phyloP scores from a whole-genome alignment of 306 rosid genomes.

The Dryas alaskensis region DNA sequence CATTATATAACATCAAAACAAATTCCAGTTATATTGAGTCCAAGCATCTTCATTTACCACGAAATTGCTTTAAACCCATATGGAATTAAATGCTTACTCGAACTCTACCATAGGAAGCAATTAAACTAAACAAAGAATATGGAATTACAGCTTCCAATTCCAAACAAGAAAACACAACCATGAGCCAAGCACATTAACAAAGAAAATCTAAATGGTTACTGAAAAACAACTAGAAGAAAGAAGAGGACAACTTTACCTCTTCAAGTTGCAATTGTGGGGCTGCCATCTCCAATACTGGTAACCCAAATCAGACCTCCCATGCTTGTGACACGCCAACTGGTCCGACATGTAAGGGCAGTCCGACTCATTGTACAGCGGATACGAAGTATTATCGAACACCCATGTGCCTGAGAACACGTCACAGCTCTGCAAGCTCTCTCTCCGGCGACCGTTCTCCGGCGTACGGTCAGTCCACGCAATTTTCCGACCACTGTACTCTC shows the following conservation, averaged over 20 bases:
- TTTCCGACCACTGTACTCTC: constrained; percentile 68
- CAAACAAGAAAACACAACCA: background rate
- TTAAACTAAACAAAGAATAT: background rate
- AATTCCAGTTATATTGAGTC: background rate
- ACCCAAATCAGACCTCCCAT: constrained; percentile 82
- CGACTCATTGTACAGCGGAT: constrained; percentile 70
- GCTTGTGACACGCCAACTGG: constrained; percentile 94
- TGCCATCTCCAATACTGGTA: constrained; percentile 95
- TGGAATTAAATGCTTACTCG: background rate
- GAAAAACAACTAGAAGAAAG: constrained; percentile 10
- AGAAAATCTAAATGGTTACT: background rate
- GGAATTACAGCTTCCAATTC: background rate
- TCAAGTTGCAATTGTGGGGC: constrained; percentile 88
- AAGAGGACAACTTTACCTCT: constrained; percentile 70
- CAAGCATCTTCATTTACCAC: background rate
- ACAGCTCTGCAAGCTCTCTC: constrained; percentile 52
- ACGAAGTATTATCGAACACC: constrained; percentile 74
- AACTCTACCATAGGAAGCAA: background rate
- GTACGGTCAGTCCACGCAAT: constrained; percentile 44
- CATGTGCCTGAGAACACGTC: constrained; percentile 84
- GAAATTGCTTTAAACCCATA: background rate
- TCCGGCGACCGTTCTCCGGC: constrained; percentile 27
- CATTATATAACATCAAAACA: background rate
- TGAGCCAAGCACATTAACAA: constrained; percentile 3
- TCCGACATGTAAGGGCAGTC: constrained; percentile 97